Evolutionary conservation across 495 filamentous ascomycete species (phyloP), one percentile per base, ranked within the genome.

Genomic region (Annulohypoxylon bovei): DNA sequence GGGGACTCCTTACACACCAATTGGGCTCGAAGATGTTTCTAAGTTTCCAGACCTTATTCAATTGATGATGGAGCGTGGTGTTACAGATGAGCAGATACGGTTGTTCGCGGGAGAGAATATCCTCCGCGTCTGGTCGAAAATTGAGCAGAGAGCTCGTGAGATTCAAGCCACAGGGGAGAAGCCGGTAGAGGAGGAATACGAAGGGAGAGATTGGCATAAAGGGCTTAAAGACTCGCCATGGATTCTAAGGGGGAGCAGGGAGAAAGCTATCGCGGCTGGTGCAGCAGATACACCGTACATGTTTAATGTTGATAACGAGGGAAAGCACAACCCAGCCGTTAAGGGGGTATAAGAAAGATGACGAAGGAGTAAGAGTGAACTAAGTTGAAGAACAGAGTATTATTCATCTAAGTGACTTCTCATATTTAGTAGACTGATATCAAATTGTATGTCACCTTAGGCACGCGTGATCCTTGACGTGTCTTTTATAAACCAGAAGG

Each of bases 91-190:
- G 28, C 83, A 89, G 68, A 82, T 83, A 6, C 76, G 70, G 3
- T 80, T 85, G 35, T 79, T 89, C 4, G 84, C 79, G 6, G 87
- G 87, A 6, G 81, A 82, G 0, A 89, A 89, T 66, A 59, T 89
- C 8, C 73, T 89, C 1, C 69, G 69, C 39, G 64, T 72, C 7
- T 72, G 69, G 64, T 67, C 64, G 4, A 61, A 37, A n/a, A 65
- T 72, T 11, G 64, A 72, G 37, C 14, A 68, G 32, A 59, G 59
- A 14, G 64, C 69, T 16, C 69, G 57, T 5, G 59, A 68, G 54
- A 67, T 72, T 4, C 69, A 72, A 57, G 69, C 69, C 37, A 63
- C 60, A 4, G 69, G 69, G 5, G 64, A 68, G 54, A 64, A 65
- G 25, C 69, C 69, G 1, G 54, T 65, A 16, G 69, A 72, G 28